phyloP scores from a whole-genome alignment of 345 rosid species.

The Citrus medica region DNA sequence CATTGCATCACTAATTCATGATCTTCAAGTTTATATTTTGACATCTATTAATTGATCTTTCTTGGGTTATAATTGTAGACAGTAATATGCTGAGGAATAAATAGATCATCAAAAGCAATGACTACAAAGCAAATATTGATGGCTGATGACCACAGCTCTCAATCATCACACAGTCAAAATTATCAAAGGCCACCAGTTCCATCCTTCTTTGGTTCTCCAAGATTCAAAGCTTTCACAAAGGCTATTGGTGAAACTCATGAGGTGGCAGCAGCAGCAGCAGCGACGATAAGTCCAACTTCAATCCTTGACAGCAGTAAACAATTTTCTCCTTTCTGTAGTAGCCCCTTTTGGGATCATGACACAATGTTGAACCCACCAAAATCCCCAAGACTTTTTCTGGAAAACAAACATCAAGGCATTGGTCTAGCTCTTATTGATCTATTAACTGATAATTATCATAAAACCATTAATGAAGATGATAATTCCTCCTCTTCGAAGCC shows the following conservation, averaged over 20 bases:
- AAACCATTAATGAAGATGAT: constrained; percentile 7
- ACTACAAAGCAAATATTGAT: constrained; percentile 55
- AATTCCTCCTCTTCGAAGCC: constrained; percentile 16
- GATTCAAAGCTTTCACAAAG: constrained; percentile 53
- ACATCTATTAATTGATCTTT: background rate
- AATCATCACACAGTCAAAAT: constrained; percentile 27
- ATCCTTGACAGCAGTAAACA: constrained; percentile 52
- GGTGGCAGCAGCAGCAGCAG: constrained; percentile 2
- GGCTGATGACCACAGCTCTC: constrained; percentile 43
- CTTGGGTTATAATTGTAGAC: background rate
- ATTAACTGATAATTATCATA: background rate
- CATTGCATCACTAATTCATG: background rate
- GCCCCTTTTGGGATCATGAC: constrained; percentile 24
- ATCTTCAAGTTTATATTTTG: background rate
- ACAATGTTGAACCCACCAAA: constrained; percentile 15
- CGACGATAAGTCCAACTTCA: constrained; percentile 53
- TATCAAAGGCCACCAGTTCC: constrained; percentile 24
- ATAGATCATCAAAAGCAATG: constrained; percentile 45
- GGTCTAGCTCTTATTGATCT: constrained; percentile 54
- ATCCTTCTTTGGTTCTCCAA: constrained; percentile 48
- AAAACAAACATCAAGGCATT: constrained; percentile 35
- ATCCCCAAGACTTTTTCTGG: constrained; percentile 30
- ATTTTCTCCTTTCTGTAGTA: constrained; percentile 35
- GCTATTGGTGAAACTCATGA: constrained; percentile 39
- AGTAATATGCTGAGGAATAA: constrained; percentile 43